Conservation (phyloP, 2,329 filamentous ascomycete species). For the Colletotrichum graminicola region DNA sequence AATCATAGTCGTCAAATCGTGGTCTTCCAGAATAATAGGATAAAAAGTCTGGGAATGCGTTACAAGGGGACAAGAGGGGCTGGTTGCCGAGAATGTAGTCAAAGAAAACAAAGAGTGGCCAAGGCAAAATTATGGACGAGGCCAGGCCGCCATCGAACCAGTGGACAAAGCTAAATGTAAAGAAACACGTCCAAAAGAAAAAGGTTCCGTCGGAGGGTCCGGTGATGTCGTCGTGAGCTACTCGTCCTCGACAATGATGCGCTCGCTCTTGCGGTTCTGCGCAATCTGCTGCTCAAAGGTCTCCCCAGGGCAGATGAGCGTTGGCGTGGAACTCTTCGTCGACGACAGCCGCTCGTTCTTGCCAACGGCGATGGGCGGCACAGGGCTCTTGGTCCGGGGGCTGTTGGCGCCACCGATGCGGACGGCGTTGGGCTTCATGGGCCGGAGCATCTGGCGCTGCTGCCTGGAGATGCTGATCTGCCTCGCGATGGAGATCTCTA, state of each 20-base stretch:
- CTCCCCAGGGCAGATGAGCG: slow-evolving; percentile 56
- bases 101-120: neutral
- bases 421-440: slow-evolving; percentile 56
- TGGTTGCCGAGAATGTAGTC: neutral
- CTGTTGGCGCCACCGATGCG: slow-evolving; percentile 27
- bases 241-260: slow-evolving; percentile 63
- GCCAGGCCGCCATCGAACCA: slow-evolving; percentile 2
- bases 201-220: neutral
- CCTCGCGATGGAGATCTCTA: slow-evolving; percentile 75
- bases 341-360: slow-evolving; percentile 49
- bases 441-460: slow-evolving; percentile 71
- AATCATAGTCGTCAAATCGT: slow-evolving; percentile 33
- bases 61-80: neutral
- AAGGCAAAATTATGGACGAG: neutral
- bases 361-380: slow-evolving; percentile 38
- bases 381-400: slow-evolving; percentile 35
- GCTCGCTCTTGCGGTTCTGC: slow-evolving; percentile 65
- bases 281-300: slow-evolving; percentile 50
- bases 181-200: slow-evolving; percentile 7
- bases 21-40: slow-evolving; percentile 32
- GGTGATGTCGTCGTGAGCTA: slow-evolving; percentile 43
- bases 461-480: slow-evolving; percentile 75
- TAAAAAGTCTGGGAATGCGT: neutral
- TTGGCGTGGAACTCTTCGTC: slow-evolving; percentile 60
- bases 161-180: slow-evolving; percentile 24